A percentile compares a stretch with the other conserved stretches of the same genome.
These are phyloP conservation scores for Barnettozyma vustinii DNA, from an alignment of 805 yeast species.

Conservation along the genomic window DNA sequence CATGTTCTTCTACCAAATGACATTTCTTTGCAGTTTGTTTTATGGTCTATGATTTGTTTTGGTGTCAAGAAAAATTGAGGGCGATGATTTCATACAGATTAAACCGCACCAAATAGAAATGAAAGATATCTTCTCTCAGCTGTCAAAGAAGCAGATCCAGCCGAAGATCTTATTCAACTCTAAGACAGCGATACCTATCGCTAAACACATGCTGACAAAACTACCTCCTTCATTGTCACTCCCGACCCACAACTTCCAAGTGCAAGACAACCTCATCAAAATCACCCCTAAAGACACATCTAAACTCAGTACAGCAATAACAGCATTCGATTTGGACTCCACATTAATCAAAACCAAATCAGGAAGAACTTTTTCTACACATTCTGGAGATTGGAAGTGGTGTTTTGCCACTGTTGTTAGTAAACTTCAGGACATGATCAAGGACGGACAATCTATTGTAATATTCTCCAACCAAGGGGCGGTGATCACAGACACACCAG, in stretches of 20 bases:
- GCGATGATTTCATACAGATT: too few species aligned
- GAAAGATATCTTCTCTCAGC: neutral
- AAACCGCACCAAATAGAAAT: neutral
- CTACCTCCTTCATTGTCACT: neutral
- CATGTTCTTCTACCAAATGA: slow-evolving; percentile 62
- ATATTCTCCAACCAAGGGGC: slow-evolving; percentile 88
- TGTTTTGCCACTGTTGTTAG: slow-evolving; percentile 33
- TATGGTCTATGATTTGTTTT: neutral
- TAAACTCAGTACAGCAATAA: neutral
- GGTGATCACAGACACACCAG: slow-evolving; percentile 36
- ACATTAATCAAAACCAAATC: slow-evolving; percentile 68
- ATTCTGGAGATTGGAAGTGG: slow-evolving; percentile 73
- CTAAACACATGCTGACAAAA: neutral
- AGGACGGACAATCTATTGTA: slow-evolving; percentile 35
- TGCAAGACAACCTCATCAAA: slow-evolving; percentile 39
- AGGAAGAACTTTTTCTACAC: slow-evolving; percentile 50
- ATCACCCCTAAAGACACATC: slow-evolving; percentile 29
- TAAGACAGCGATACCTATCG: neutral
- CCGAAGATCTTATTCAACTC: neutral
- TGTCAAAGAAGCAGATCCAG: slow-evolving; percentile 2
- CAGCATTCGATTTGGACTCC: slow-evolving; percentile 82
- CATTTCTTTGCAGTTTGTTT: neutral
- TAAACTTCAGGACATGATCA: slow-evolving; percentile 5
- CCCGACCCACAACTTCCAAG: slow-evolving; percentile 7
- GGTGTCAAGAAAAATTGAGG: neutral